phyloP scores from a whole-genome alignment of 768 basidiomycete species.

The Calocera cornea region DNA sequence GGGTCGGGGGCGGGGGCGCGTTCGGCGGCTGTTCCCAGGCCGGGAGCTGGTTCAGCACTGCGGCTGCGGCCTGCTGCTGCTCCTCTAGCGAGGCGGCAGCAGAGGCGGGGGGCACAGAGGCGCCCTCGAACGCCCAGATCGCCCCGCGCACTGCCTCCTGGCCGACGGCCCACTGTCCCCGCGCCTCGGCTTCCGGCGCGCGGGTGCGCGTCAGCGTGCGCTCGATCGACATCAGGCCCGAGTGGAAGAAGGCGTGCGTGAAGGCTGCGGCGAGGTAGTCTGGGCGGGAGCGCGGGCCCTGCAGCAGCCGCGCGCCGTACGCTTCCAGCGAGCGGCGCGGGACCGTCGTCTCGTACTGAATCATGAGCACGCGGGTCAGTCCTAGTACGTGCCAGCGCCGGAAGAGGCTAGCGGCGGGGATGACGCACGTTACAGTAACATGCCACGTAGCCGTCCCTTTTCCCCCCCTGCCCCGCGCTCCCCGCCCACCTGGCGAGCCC shows the following conservation, averaged over 20 bases:
- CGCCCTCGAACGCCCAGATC: not conserved
- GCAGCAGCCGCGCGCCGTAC: not conserved
- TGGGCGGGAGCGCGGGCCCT: not conserved
- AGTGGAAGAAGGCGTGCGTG: not conserved
- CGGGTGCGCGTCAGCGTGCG: not conserved
- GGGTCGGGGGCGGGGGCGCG: not conserved
- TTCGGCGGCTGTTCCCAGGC: no score
- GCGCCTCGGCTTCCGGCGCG: not conserved
- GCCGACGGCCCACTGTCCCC: no score
- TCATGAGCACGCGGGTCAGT: no score
- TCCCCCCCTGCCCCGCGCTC: not conserved
- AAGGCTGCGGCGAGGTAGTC: not conserved
- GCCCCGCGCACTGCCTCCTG: not conserved
- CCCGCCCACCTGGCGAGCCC: not conserved
- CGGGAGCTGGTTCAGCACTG: no score
- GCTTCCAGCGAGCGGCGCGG: not conserved
- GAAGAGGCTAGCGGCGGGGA: not conserved
- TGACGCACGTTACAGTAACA: not conserved
- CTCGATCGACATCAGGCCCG: not conserved
- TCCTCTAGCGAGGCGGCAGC: not conserved
- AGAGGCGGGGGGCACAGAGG: not conserved
- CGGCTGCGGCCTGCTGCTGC: no score
- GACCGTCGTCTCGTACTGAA: not conserved
- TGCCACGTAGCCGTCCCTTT: not conserved
- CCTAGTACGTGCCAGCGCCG: not conserved